A percentile compares a stretch with the other conserved stretches of the same genome.
These are phyloP conservation scores for Heimioporus sp. DNA, from an alignment of 768 basidiomycete species.

Conservation along the genomic window DNA sequence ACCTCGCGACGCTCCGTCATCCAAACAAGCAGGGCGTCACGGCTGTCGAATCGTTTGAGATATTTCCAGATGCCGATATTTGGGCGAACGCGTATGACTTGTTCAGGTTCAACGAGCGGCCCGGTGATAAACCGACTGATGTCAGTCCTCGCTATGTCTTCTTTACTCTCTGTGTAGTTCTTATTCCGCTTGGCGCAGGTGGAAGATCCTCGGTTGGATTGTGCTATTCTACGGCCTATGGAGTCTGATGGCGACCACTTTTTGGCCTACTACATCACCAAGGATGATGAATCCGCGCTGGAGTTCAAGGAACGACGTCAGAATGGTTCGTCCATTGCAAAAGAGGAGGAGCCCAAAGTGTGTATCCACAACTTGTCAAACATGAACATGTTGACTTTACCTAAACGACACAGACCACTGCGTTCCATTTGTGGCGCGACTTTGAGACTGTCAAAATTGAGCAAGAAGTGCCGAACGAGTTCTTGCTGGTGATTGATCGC, in stretches of 20 bases:
- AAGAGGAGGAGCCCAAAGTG: conserved; percentile 57
- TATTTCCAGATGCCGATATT: conserved; percentile 80
- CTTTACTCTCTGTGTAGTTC: neutral
- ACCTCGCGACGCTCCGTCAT: conserved; percentile 60
- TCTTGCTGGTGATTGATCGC: conserved; percentile 71
- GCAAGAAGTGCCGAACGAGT: conserved; percentile 83
- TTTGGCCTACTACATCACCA: conserved; percentile 80
- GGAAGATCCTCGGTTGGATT: conserved; percentile 79
- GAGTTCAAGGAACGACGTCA: conserved; percentile 61
- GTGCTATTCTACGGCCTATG: conserved; percentile 85
- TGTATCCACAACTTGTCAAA: conserved; percentile 6
- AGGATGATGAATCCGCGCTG: conserved; percentile 68
- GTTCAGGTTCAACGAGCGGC: conserved; percentile 82
- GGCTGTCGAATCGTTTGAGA: conserved; percentile 78
- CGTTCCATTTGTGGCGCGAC: conserved; percentile 77
- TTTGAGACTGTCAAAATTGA: conserved; percentile 87
- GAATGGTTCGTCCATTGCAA: conserved; percentile 40
- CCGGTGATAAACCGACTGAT: conserved; percentile 73
- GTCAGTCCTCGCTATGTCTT: conserved; percentile 37
- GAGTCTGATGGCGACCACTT: conserved; percentile 87
- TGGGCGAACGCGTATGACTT: conserved; percentile 91
- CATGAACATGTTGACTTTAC: neutral
- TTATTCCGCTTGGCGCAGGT: conserved; percentile 37
- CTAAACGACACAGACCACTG: conserved; percentile 47
- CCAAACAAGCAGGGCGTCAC: conserved; percentile 75